These are phyloP conservation scores for Nematodospora valgi DNA, from an alignment of 805 yeast genomes.

Conservation along the genomic window DNA sequence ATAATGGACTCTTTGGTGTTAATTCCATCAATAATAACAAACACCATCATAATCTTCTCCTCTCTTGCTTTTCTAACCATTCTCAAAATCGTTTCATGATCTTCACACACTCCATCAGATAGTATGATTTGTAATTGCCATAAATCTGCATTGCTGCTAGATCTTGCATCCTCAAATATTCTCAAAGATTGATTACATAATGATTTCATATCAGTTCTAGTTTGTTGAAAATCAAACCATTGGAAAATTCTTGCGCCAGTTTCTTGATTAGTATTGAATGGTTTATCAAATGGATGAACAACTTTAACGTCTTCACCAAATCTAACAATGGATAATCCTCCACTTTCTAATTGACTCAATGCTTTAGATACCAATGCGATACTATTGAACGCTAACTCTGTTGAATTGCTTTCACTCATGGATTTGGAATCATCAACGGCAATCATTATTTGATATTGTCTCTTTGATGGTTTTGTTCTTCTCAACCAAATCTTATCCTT, in stretches of 20 bases:
- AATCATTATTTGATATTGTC: slow-evolving; percentile 96
- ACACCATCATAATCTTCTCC: slow-evolving; percentile 88
- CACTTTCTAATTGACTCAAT: slow-evolving; percentile 88
- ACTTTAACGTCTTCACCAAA: slow-evolving; percentile 83
- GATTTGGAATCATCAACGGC: slow-evolving; percentile 97
- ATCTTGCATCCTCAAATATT: slow-evolving; percentile 61
- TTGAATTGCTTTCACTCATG: slow-evolving; percentile 90
- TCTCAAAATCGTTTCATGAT: slow-evolving; percentile 77
- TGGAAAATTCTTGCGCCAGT: slow-evolving; percentile 82
- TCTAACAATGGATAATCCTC: slow-evolving; percentile 83
- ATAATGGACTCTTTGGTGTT: slow-evolving; percentile 79
- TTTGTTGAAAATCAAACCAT: slow-evolving; percentile 88
- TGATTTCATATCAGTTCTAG: slow-evolving; percentile 76
- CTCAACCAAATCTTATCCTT: slow-evolving; percentile 98
- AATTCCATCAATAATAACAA: slow-evolving; percentile 90
- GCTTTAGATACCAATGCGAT: slow-evolving; percentile 93
- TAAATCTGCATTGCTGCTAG: slow-evolving; percentile 51
- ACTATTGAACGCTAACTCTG: slow-evolving; percentile 89
- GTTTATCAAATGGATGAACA: slow-evolving; percentile 87
- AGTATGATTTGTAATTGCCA: slow-evolving; percentile 94
- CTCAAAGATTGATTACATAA: slow-evolving; percentile 70
- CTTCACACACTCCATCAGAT: slow-evolving; percentile 97
- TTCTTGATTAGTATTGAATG: slow-evolving; percentile 62
- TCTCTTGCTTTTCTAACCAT: slow-evolving; percentile 91
- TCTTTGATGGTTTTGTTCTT: slow-evolving; percentile 94